Evolutionary conservation across 1,139 yeast genomes (phyloP), one percentile per base, ranked within the genome.

Genomic region (Magnusiomyces suaveolens): DNA sequence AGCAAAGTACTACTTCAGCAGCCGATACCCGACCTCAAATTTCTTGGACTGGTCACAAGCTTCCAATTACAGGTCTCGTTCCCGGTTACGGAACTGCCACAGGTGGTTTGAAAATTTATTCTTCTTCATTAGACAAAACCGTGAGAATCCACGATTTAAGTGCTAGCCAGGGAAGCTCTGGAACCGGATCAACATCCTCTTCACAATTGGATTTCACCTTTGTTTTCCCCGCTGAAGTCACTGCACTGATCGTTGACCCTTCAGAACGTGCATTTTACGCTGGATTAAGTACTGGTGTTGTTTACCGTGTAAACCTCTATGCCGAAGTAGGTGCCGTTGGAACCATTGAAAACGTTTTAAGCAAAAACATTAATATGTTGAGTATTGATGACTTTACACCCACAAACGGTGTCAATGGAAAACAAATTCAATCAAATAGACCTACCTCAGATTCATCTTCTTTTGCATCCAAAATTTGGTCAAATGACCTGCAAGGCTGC

Each of bases 101-200:
- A 2, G 14, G 29, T 16, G 46, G 51, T 2, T 18, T 48, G 20
- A 38, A 39, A 14, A 67, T 90, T 29, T 84, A 79, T 65, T 80
- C 96, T 0, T 80, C 79, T 1, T 87, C 97, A 0, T 71, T 73
- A 50, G 97, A 92, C 66, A 77, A 82, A 44, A 89, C 97, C 0
- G 72, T 88, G 48, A 74, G 95, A 61, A 75, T 70, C 38, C 71
- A 69, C 67, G 70, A 69, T 52, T 25, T 56, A 68, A n/a, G 43
- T 38, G 20, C 43, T 18, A n/a, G 43, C 43, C 43, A 38, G 18
- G 26, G 24, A 23, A 29, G 39, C 39, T 23, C 44, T 10, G 43
- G 43, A 25, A 25, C 43, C 21, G 32, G 44, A 23, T 23, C 46
- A n/a, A 47, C 24, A 2, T 48, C 51, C 2, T 24, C 32, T 43